These are phyloP conservation scores for Candida montana DNA, from an alignment of 805 yeast species.

Conservation along the genomic window DNA sequence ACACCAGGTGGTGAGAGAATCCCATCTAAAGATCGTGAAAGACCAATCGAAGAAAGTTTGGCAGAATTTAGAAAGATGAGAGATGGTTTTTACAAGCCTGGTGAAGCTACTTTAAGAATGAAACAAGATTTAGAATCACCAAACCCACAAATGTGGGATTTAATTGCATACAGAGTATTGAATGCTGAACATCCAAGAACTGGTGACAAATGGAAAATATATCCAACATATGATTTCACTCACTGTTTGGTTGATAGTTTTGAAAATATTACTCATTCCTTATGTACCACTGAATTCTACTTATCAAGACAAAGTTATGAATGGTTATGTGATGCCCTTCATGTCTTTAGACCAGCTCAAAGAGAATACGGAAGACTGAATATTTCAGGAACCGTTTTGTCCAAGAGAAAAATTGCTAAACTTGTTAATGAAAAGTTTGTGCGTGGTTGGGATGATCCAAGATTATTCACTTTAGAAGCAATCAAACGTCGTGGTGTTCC, in stretches of 20 bases:
- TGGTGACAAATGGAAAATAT: conserved; percentile 95
- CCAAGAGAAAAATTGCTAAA: conserved; percentile 93
- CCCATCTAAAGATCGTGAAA: conserved; percentile 72
- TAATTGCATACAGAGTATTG: conserved; percentile 92
- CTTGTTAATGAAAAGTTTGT: conserved; percentile 77
- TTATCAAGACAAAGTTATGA: conserved; percentile 93
- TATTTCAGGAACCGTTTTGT: conserved; percentile 88
- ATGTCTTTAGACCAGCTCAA: conserved; percentile 97
- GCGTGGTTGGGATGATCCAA: conserved; percentile 98
- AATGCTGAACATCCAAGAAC: conserved; percentile 94
- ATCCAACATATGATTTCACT: conserved; percentile 98
- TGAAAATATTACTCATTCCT: conserved; percentile 92
- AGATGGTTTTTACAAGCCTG: conserved; percentile 82
- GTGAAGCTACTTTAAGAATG: conserved; percentile 95
- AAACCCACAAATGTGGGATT: conserved; percentile 99
- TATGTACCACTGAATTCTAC: conserved; percentile 94
- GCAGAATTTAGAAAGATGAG: conserved; percentile 84
- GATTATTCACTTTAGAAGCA: conserved; percentile 91
- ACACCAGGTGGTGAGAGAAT: conserved; percentile 89
- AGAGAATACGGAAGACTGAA: conserved; percentile 97
- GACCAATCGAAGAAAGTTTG: conserved; percentile 69
- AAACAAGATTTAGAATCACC: conserved; percentile 87
- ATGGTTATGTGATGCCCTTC: conserved; percentile 95
- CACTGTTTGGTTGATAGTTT: conserved; percentile 98
- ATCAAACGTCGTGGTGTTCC: conserved; percentile 97